Evolutionary conservation across 176 grass and related monocot genomes (phyloP).

Genomic region (Urochloa ruziziensis): DNA sequence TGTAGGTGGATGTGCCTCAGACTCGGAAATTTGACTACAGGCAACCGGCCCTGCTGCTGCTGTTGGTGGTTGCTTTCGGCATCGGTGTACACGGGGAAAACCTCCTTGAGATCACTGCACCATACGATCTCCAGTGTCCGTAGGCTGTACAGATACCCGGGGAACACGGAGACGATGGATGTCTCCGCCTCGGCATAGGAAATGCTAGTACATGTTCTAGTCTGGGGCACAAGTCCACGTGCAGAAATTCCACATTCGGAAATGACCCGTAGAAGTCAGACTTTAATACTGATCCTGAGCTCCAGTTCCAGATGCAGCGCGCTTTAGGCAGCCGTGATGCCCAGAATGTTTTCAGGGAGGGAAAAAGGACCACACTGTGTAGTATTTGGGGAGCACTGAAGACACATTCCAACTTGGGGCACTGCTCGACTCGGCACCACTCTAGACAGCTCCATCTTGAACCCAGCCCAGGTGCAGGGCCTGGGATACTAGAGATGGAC

Average conservation of each 20-base stretch:
- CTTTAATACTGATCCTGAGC: no score
- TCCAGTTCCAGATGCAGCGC: neutral
- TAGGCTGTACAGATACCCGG: no score
- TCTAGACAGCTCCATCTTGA: neutral
- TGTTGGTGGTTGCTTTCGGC: no score
- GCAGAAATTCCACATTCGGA: rapidly evolving
- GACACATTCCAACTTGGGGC: neutral
- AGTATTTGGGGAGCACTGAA: neutral
- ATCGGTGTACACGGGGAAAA: neutral
- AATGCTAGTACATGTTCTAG: neutral
- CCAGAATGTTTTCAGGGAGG: neutral
- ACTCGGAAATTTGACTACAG: no score
- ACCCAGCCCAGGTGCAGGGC: neutral
- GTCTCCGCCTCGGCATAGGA: neutral
- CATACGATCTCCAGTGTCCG: neutral
- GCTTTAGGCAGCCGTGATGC: neutral
- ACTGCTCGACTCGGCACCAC: neutral
- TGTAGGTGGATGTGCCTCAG: no score
- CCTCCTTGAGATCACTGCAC: neutral
- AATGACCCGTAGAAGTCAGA: neutral
- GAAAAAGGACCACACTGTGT: no score
- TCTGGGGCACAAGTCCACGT: neutral
- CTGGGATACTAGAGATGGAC: neutral
- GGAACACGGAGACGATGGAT: no score
- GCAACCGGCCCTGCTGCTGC: neutral